Percentiles rank a stretch among this genome's conserved stretches.
These are phyloP conservation scores for Umbelopsis vinacea DNA, from an alignment of 192 early-diverging fungal genomes.

Conservation along the genomic window DNA sequence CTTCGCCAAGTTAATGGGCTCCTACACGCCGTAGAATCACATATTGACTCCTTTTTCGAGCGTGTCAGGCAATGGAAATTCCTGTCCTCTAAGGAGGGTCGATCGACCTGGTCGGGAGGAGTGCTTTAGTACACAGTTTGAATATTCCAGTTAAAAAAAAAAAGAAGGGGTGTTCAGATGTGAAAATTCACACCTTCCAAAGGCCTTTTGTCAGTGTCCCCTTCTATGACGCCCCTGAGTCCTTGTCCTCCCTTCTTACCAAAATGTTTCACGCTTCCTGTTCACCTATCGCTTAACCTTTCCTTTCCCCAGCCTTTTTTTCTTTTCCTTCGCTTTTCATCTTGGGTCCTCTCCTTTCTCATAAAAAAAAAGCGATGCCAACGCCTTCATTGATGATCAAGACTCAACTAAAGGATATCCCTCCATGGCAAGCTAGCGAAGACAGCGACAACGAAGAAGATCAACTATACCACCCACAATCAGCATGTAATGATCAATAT, in stretches of 20 bases:
- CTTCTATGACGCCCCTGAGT: slow-evolving; percentile 2
- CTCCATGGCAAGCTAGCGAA: slow-evolving; percentile 12
- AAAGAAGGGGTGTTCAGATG: background rate
- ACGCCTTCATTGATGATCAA: slow-evolving; percentile 14
- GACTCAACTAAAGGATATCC: slow-evolving; percentile 5
- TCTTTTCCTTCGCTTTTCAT: background rate
- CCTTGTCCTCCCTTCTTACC: background rate
- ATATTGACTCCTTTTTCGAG: slow-evolving; percentile 1
- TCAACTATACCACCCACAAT: slow-evolving; percentile 29
- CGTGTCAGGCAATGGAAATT: background rate
- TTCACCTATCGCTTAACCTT: background rate
- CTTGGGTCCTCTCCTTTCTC: background rate
- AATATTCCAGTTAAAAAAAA: background rate
- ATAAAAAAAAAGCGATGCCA: background rate
- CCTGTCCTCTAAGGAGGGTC: slow-evolving; percentile 5
- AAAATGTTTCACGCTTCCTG: slow-evolving; percentile 1
- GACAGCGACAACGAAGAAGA: slow-evolving; percentile 22
- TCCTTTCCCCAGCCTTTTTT: background rate
- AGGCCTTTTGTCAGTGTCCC: background rate
- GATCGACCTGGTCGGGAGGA: slow-evolving; percentile 8
- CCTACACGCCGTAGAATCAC: background rate
- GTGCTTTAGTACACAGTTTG: background rate
- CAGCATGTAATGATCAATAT: slow-evolving; percentile 31
- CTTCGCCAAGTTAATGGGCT: no score
- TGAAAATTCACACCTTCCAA: no score